These are phyloP conservation scores for Podosphaera aphanis DNA, from an alignment of 2,329 filamentous ascomycete species.

Conservation along the genomic window DNA sequence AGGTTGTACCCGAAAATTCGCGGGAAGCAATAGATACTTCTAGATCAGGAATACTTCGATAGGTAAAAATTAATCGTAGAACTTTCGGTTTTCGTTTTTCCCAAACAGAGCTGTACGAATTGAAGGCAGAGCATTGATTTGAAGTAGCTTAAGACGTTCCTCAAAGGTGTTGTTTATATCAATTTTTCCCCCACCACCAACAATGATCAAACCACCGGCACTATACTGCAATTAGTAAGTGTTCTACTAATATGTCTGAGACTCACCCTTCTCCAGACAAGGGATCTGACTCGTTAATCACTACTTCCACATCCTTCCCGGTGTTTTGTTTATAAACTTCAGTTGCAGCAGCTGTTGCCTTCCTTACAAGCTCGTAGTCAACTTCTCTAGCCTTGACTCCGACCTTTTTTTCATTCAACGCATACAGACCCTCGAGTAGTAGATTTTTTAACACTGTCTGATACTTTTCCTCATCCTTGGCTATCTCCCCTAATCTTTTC, in stretches of 20 bases:
- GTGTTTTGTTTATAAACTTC: conserved; percentile 65
- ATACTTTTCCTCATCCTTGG: conserved; percentile 53
- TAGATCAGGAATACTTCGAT: neutral
- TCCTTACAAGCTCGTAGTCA: conserved; percentile 53
- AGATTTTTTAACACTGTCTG: conserved; percentile 53
- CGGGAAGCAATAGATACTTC: neutral
- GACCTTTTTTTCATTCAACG: conserved; percentile 59
- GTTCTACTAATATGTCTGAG: neutral
- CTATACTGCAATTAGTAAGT: conserved; percentile 23
- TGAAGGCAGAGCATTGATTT: conserved; percentile 62
- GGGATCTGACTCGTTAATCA: conserved; percentile 55
- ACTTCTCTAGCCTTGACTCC: conserved; percentile 53
- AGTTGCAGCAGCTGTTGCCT: conserved; percentile 52
- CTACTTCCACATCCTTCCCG: conserved; percentile 43
- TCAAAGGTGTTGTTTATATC: conserved; percentile 98
- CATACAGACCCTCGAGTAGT: conserved; percentile 75
- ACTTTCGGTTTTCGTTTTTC: conserved; percentile 85
- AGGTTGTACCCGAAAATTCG: conserved; percentile 3
- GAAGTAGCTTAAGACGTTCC: conserved; percentile 63
- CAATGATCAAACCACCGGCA: conserved; percentile 57
- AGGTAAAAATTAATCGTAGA: conserved; percentile 50
- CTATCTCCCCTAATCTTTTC: conserved; percentile 42
- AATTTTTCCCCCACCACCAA: conserved; percentile 76
- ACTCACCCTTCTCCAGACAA: conserved; percentile 68
- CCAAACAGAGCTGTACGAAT: conserved; percentile 78